Base-by-base conservation (phyloP, 345 rosid genomes). In the Citrus unshiu region DNA sequence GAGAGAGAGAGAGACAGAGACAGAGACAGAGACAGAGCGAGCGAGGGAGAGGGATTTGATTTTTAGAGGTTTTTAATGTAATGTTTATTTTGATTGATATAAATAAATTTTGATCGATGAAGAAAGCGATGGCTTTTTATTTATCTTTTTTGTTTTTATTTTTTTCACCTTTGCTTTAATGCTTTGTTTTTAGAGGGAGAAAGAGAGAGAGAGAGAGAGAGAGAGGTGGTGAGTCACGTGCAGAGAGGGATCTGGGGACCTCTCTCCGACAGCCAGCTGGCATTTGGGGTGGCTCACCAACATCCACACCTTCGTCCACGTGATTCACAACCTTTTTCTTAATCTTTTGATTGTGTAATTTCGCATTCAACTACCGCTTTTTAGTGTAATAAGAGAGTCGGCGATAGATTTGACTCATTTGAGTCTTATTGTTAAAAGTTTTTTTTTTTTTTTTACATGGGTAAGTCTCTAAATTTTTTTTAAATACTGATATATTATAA, bases 231-330 rank as follows among this genome's bases (percentile, higher is more conserved):
- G 86, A 78, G 79, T 91, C 93, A 91, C 93, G 93, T 92, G 95
- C 80, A 62, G 29, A 5, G 76, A 73, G 80, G 74, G 58, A 77
- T 81, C 80, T 77, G 86, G 82, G 80, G 84, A 84, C 91, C 91
- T 85, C 91, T 83, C 88, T 68, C 40, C 77, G 82, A 65, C 87
- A n/a, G 84, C 85, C 92, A 89, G 86, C 92, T 92, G 89, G 78
- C 85, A 29, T 27, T 29, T 63, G 86, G 77, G 85, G 80, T 88
- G 89, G 90, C 85, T 79, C 83, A 82, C 87, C 85, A 82, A 72
- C 84, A 81, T 83, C 87, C 85, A 80, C 84, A 77, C 76, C 77
- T 74, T 79, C 63, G 29, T 40, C 80, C 82, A 78, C 90, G 87
- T 87, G 90, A 87, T 80, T 79, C 85, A 76, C 76, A 70, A 51